Conservation (phyloP, 176 grass and related monocot species). For the Sorghum bicolor region DNA sequence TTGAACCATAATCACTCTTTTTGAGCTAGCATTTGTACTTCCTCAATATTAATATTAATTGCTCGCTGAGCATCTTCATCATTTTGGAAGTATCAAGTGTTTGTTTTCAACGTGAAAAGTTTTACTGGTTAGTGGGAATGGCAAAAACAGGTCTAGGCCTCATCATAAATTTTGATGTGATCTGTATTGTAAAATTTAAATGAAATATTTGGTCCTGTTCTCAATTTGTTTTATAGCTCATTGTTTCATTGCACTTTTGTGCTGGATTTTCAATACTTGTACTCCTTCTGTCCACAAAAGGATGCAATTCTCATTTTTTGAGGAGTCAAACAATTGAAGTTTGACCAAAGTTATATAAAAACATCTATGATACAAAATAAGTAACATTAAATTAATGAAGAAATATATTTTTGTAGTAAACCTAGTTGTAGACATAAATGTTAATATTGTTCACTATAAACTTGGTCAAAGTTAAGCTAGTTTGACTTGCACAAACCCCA, state of each 20-base stretch:
- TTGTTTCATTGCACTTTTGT: background rate
- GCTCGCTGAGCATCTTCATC: background rate
- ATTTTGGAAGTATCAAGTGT: slow-evolving; percentile 8
- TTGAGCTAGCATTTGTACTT: background rate
- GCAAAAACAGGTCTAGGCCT: background rate
- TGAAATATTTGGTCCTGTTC: background rate
- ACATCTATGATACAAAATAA: background rate
- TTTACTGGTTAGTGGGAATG: background rate
- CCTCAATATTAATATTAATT: slow-evolving; percentile 11
- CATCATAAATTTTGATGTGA: slow-evolving; percentile 10
- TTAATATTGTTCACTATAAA: background rate
- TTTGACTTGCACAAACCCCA: background rate
- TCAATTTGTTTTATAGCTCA: background rate
- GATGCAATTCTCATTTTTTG: background rate
- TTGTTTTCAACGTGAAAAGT: slow-evolving; percentile 4
- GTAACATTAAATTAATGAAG: background rate
- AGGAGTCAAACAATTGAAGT: background rate
- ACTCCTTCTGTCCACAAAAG: background rate
- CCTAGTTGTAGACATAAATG: background rate
- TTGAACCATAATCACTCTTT: background rate
- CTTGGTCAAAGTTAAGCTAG: background rate
- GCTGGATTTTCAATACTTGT: background rate
- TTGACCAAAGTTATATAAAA: background rate
- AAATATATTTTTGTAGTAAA: background rate
- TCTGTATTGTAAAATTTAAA: slow-evolving; percentile 7